These are phyloP conservation scores for Byssochlamys sp. DNA, from an alignment of 2,329 filamentous ascomycete genomes.

Conservation along the genomic window DNA sequence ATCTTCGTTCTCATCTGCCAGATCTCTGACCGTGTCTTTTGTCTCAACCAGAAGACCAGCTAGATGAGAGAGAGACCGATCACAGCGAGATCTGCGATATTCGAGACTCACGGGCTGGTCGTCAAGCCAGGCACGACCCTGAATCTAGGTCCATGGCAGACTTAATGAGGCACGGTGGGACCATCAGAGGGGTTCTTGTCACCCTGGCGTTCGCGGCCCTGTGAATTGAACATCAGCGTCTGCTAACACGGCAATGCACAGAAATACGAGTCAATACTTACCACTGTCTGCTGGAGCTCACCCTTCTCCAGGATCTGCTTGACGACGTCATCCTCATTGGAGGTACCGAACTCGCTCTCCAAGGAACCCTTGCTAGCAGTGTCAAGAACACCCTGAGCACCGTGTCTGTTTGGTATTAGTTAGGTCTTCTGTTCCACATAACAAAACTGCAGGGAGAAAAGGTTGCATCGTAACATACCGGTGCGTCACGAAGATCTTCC, in stretches of 20 bases:
- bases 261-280: conserved; percentile 23
- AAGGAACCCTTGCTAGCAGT: conserved; percentile 63
- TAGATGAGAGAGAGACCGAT: background rate
- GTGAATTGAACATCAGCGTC: conserved; percentile 3
- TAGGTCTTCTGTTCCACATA: background rate
- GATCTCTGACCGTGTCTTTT: background rate
- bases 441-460: background rate
- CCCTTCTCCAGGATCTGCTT: conserved; percentile 72
- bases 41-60: background rate
- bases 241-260: background rate
- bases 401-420: conserved; percentile 52
- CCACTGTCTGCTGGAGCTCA: conserved; percentile 52
- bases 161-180: conserved; percentile 1
- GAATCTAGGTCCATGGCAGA: background rate
- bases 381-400: conserved; percentile 70
- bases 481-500: conserved; percentile 83
- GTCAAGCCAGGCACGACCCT: background rate
- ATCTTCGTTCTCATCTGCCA: background rate
- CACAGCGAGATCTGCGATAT: background rate
- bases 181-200: conserved; percentile 21
- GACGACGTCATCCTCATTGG: conserved; percentile 69
- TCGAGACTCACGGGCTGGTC: background rate
- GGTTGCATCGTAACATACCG: conserved; percentile 51
- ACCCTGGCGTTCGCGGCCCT: conserved; percentile 24
- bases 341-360: conserved; percentile 78